phyloP scores from a whole-genome alignment of 163 green algal species.

The Scenedesmus sp. region DNA sequence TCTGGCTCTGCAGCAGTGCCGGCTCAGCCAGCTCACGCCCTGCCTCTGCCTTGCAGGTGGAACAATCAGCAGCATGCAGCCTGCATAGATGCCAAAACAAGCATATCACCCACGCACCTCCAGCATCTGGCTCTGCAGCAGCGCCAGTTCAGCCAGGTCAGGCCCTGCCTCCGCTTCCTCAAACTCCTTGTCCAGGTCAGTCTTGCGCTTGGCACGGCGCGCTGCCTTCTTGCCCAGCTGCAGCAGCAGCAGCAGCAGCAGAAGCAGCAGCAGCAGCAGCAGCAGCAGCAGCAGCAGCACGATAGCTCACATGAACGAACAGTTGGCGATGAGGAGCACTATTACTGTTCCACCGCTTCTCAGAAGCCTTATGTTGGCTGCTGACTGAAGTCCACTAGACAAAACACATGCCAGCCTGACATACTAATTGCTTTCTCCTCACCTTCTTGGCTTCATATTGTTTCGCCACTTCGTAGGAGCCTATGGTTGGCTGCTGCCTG shows the following conservation, averaged over 20 bases:
- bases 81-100: neutral
- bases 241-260: neutral
- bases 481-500: no score
- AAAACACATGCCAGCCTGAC: neutral
- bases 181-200: slow-evolving; percentile 78
- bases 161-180: slow-evolving; percentile 74
- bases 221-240: slow-evolving; percentile 46
- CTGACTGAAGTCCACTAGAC: neutral
- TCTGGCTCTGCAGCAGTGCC: slow-evolving; percentile 55
- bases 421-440: neutral
- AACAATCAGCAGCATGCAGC: neutral
- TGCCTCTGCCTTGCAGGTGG: slow-evolving; percentile 51
- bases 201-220: slow-evolving; percentile 31
- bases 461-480: no score
- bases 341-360: no score
- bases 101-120: neutral
- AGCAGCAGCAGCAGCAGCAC: neutral
- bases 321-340: no score
- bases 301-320: no score
- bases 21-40: slow-evolving; percentile 13
- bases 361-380: no score
- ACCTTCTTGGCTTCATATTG: slow-evolving; percentile 20
- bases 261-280: neutral
- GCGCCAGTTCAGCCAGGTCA: slow-evolving; percentile 54
- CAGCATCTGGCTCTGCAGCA: slow-evolving; percentile 65